Percentiles rank a stretch among this genome's conserved stretches.
Evolutionary conservation across 768 basidiomycete species (phyloP).

Genomic region (Rhodotorula graminis): DNA sequence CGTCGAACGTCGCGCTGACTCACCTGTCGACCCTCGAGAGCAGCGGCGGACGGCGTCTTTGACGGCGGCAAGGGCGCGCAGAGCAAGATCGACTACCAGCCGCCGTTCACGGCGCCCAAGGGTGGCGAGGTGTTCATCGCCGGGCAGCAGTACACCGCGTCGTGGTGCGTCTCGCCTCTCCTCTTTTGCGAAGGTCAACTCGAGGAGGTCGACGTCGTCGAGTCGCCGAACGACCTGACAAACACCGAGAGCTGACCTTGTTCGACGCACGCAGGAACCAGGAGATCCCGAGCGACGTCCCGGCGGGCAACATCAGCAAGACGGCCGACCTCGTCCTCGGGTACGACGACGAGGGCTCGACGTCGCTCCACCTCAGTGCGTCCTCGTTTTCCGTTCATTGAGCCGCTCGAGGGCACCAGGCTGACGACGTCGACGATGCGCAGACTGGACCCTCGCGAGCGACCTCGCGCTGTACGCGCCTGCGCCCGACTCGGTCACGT

Average conservation of each 20-base stretch:
- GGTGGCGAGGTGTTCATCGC: slow-evolving; percentile 26
- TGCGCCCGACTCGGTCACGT: background rate
- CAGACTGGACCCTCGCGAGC: slow-evolving; percentile 15
- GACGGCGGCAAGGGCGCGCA: background rate
- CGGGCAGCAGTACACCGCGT: slow-evolving; percentile 3
- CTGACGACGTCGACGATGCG: background rate
- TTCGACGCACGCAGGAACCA: slow-evolving; percentile 4
- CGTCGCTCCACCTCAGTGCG: slow-evolving; percentile 11
- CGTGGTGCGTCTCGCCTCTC: slow-evolving; percentile 10
- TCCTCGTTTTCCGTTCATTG: too few species aligned
- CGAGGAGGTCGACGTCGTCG: background rate
- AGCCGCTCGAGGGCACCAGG: too few species aligned
- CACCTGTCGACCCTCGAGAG: background rate
- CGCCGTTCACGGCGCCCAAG: slow-evolving; percentile 15
- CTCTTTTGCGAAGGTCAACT: too few species aligned
- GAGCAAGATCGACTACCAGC: slow-evolving; percentile 19
- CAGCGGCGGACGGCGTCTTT: slow-evolving; percentile 4
- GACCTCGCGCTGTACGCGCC: slow-evolving; percentile 11
- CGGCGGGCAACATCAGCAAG: background rate
- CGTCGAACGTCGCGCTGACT: background rate
- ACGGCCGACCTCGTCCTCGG: slow-evolving; percentile 25
- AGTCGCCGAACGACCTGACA: too few species aligned
- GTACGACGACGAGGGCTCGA: slow-evolving; percentile 9
- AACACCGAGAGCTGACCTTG: too few species aligned
- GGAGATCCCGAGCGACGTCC: slow-evolving; percentile 5